These are phyloP conservation scores for Arbutus unedo DNA, from an alignment of 148 eudicot genomes.

Conservation along the genomic window DNA sequence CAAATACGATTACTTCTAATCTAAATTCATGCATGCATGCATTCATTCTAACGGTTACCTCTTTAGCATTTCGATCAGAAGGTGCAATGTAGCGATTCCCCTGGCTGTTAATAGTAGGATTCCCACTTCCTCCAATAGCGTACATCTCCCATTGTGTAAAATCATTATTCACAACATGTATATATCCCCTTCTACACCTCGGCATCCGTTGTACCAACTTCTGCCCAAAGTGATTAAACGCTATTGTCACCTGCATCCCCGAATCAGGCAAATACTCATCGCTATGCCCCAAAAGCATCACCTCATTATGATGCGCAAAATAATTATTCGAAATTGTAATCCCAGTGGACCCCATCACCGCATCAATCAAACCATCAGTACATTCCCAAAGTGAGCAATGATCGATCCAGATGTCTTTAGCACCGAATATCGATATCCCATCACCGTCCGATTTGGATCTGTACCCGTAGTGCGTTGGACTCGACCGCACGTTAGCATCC, in stretches of 20 bases:
- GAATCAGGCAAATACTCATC: conserved; percentile 29
- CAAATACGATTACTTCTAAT: too few relatives aligned
- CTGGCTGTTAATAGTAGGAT: conserved; percentile 20
- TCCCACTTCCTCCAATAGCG: conserved; percentile 19
- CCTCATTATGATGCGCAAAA: conserved; percentile 29
- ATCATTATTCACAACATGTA: conserved; percentile 19
- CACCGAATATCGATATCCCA: conserved; percentile 17
- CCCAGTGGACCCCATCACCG: conserved; percentile 21
- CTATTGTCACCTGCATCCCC: conserved; percentile 27
- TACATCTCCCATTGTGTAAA: conserved; percentile 18
- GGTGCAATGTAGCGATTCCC: conserved; percentile 14
- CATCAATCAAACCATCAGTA: conserved; percentile 24
- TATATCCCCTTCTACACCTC: conserved; percentile 14
- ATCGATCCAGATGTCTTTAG: conserved; percentile 30
- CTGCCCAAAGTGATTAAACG: conserved; percentile 14
- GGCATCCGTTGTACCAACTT: conserved; percentile 19
- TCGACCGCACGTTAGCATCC: conserved; percentile 19
- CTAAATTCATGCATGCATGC: too few relatives aligned
- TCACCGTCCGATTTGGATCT: conserved; percentile 22
- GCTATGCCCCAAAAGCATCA: conserved; percentile 32
- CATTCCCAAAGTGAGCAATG: conserved; percentile 30
- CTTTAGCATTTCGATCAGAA: neutral
- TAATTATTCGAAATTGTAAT: conserved; percentile 25
- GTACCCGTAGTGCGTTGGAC: conserved; percentile 26
- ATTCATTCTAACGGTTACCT: neutral